phyloP scores from a whole-genome alignment of 768 basidiomycete genomes.

The Mycena pura region DNA sequence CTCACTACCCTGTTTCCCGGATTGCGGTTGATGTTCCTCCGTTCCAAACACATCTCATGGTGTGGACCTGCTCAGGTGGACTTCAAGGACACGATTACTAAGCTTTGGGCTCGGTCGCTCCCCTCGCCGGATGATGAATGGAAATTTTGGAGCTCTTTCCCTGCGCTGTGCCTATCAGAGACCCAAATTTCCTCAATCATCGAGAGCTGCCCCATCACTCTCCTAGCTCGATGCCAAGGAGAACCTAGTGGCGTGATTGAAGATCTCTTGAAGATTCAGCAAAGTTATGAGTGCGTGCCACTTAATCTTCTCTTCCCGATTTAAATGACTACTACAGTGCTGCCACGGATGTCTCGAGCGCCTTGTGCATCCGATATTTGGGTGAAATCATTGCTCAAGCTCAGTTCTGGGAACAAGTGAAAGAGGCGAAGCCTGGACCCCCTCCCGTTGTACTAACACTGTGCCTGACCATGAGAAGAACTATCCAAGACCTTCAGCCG shows the following conservation, averaged over 20 bases:
- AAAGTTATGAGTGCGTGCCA: neutral
- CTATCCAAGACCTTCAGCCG: neutral
- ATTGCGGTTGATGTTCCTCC: neutral
- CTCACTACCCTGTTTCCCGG: conserved; percentile 1
- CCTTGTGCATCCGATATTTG: neutral
- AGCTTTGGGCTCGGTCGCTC: neutral
- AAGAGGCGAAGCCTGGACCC: neutral
- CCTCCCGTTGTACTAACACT: neutral
- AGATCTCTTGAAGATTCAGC: neutral
- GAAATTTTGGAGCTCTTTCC: conserved; percentile 2
- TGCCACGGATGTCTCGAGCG: neutral
- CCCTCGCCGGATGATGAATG: neutral
- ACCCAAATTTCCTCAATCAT: neutral
- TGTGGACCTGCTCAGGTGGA: neutral
- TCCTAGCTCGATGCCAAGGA: neutral
- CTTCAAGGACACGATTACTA: neutral
- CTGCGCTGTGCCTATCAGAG: neutral
- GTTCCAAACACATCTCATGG: neutral
- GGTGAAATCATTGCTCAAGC: neutral
- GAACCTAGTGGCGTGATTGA: neutral
- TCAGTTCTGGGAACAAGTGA: neutral
- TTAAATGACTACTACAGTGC: neutral
- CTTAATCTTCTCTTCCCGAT: neutral
- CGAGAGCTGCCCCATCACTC: neutral
- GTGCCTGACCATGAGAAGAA: neutral